A percentile compares a stretch with the other conserved stretches of the same genome.
Evolutionary conservation across 2,329 filamentous ascomycete genomes (phyloP).

Genomic region (Lasiodiplodia sp.): DNA sequence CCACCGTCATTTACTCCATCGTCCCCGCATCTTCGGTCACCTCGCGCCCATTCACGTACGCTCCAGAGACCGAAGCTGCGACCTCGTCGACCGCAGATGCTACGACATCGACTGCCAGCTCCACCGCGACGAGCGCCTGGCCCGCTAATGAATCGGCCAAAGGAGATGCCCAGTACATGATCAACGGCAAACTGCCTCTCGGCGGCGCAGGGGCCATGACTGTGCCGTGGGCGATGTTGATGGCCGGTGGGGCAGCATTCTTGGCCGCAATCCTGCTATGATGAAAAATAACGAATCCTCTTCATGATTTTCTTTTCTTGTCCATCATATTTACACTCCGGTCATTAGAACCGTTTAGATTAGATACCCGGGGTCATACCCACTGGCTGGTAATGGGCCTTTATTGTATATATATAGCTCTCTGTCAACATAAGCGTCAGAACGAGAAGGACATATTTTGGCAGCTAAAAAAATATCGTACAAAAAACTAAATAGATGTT

Average conservation of each 20-base stretch:
- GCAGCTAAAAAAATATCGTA: background rate
- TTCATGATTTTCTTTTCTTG: background rate
- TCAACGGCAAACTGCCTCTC: slow-evolving; percentile 19
- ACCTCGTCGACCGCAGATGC: background rate
- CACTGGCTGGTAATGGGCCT: background rate
- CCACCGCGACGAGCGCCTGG: background rate
- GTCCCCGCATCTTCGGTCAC: background rate
- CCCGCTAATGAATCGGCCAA: background rate
- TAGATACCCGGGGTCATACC: slow-evolving; percentile 14
- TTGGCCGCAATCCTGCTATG: background rate
- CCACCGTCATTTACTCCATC: slow-evolving; percentile 5
- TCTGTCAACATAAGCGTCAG: background rate
- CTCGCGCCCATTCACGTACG: slow-evolving; percentile 12
- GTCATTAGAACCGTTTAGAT: background rate
- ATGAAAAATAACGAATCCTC: background rate
- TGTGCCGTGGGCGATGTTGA: background rate
- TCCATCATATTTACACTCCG: background rate
- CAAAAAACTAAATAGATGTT: background rate
- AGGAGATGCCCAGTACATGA: slow-evolving; percentile 4
- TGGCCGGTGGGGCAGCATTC: background rate
- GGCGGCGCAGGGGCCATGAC: background rate
- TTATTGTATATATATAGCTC: background rate
- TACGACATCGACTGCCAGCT: background rate
- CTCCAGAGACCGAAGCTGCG: background rate
- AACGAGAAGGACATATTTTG: background rate